Base-by-base conservation (phyloP, 805 yeast genomes). In the Spathaspora passalidarum region DNA sequence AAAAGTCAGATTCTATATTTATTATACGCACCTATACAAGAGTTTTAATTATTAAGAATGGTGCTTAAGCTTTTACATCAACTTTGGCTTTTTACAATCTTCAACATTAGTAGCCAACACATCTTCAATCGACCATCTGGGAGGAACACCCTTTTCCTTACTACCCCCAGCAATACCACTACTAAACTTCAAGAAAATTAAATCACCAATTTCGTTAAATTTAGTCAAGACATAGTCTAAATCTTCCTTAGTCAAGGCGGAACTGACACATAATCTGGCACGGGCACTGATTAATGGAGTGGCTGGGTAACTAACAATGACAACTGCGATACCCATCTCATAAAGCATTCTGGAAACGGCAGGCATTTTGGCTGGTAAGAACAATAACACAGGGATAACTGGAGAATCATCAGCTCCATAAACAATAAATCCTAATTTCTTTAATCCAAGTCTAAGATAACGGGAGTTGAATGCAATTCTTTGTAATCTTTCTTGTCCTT, bases 361-460 rank as follows among this genome's bases (percentile, higher is more conserved):
- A 20, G 96, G 95, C 96, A 94, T 89, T 63, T 91, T 92, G 22
- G 95, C 83, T 19, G 99, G 99, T 44, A 88, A 81, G 61, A 86
- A 94, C 51, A 91, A 68, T 62, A 94, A 72, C 50, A 92, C 65
- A 26, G 99, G 99, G 49, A 94, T 82, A 43, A 94, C 96, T 1
- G 99, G 99, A 36, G 96, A 87, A 65, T 94, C 99, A 56, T 94
- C 97, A 51, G 86, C 86, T 54, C 99, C 99, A 56, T 84, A 86
- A 39, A 90, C 94, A 59, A 91, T 89, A 65, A 91, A 94, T 1
- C 99, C 99, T 50, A 94, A 72, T 63, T 92, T 84, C 64, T 88
- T 89, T 59, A 94, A 76, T 43, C 96, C 99, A 38, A 90, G 73
- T 59, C 98, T 81, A 49, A 94, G 73, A 68, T 94, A 94, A 56